Evolutionary conservation across 441 rosid genomes (phyloP).

Genomic region (Erysimum cheiri): DNA sequence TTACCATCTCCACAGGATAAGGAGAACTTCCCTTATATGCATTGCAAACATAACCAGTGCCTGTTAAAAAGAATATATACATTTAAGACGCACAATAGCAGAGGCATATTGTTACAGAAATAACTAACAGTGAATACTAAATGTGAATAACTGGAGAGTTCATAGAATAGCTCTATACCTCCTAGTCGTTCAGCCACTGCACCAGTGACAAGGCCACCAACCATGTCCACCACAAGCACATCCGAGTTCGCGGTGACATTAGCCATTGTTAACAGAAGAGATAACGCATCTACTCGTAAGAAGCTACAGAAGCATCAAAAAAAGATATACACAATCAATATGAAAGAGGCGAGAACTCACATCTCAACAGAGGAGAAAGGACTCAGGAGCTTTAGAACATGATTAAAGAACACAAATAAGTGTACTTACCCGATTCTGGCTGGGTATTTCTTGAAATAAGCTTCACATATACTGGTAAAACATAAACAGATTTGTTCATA

Average conservation of each 20-base stretch:
- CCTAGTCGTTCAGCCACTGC: conserved; percentile 94
- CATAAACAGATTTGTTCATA: conserved; percentile 24
- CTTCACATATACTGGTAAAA: conserved; percentile 85
- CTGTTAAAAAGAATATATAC: conserved; percentile 47
- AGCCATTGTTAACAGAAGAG: conserved; percentile 85
- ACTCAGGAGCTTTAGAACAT: neutral
- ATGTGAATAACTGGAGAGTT: neutral
- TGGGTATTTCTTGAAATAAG: conserved; percentile 89
- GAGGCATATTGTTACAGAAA: conserved; percentile 22
- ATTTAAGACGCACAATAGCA: conserved; percentile 2
- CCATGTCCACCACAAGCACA: conserved; percentile 84
- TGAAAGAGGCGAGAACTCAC: neutral
- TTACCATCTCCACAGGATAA: conserved; percentile 72
- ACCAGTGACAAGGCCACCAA: conserved; percentile 92
- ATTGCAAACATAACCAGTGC: conserved; percentile 80
- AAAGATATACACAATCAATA: conserved; percentile 21
- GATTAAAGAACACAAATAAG: conserved; percentile 13
- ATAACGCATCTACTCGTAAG: conserved; percentile 78
- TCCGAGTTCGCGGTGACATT: conserved; percentile 75
- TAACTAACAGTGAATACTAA: conserved; percentile 8
- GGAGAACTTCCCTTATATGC: conserved; percentile 60
- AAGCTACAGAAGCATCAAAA: conserved; percentile 53
- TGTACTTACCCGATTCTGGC: conserved; percentile 76
- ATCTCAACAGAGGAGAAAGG: neutral
- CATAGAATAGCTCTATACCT: conserved; percentile 51